A percentile compares a stretch with the other conserved stretches of the same genome.
phyloP scores from a whole-genome alignment of 139 green algal genomes.

The Chlorella sorokiniana region DNA sequence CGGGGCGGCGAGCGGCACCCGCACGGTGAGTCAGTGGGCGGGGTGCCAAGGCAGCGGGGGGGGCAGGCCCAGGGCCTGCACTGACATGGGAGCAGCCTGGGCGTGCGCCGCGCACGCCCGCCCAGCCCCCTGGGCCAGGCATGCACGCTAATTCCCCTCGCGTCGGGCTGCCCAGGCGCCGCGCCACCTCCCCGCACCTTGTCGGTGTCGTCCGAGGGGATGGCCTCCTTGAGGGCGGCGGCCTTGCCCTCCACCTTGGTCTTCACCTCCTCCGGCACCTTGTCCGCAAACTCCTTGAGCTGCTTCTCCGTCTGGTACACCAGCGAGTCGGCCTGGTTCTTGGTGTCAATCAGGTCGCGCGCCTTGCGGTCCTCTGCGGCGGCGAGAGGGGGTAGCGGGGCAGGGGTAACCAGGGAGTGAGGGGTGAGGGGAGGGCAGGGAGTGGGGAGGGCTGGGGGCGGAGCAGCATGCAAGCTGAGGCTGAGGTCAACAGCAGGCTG shows the following conservation, averaged over 20 bases:
- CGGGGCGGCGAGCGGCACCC: not conserved
- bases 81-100: too few relatives aligned
- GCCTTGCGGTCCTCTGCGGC: slow-evolving; percentile 88
- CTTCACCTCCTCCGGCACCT: slow-evolving; percentile 86
- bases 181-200: slow-evolving; percentile 23
- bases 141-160: slow-evolving; percentile 3
- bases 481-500: not conserved
- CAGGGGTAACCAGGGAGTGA: not conserved
- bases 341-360: slow-evolving; percentile 92
- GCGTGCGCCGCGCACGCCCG: too few relatives aligned
- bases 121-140: too few relatives aligned
- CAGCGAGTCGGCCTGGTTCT: slow-evolving; percentile 93
- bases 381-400: not conserved
- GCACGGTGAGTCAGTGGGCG: not conserved
- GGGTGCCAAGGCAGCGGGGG: not conserved
- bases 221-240: slow-evolving; percentile 71
- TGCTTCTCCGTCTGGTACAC: slow-evolving; percentile 98
- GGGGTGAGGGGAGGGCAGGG: not conserved
- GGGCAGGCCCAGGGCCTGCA: not conserved
- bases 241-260: slow-evolving; percentile 90
- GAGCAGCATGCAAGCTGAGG: not conserved
- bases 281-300: slow-evolving; percentile 96
- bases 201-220: slow-evolving; percentile 68
- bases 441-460: not conserved
- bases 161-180: too few relatives aligned